A percentile compares a stretch with the other conserved stretches of the same genome.
Evolutionary conservation across 2,329 filamentous ascomycete species (phyloP).

Genomic region (Diaporthe sp.): DNA sequence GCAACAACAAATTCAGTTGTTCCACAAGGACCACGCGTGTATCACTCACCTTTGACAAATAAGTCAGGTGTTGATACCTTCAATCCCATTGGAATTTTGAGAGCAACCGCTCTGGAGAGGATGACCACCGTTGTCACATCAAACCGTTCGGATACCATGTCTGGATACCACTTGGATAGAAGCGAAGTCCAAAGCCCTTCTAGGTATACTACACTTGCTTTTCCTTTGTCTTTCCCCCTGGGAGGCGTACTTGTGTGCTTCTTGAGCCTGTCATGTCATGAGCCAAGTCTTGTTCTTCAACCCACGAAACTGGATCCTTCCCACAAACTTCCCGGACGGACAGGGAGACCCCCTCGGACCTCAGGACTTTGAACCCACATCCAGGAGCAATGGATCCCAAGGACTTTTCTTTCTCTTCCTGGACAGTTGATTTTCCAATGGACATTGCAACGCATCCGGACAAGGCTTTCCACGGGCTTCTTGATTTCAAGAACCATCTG

Average conservation of each 20-base stretch:
- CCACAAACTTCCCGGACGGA: neutral
- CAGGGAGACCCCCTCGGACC: neutral
- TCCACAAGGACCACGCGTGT: constrained; percentile 37
- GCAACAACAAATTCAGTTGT: constrained; percentile 39
- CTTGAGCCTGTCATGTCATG: constrained; percentile 44
- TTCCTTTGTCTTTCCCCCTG: constrained; percentile 62
- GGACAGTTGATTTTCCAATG: neutral
- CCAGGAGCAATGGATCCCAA: neutral
- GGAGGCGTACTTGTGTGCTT: constrained; percentile 54
- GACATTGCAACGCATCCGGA: neutral
- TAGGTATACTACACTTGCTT: constrained; percentile 70
- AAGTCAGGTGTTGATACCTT: constrained; percentile 38
- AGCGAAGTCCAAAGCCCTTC: constrained; percentile 72
- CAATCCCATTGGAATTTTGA: constrained; percentile 43
- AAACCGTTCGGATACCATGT: constrained; percentile 61
- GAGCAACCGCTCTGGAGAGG: constrained; percentile 54
- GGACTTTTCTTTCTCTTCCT: neutral
- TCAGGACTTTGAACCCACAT: constrained; percentile 3
- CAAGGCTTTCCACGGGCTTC: neutral
- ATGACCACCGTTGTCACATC: constrained; percentile 66
- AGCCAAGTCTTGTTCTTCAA: constrained; percentile 35
- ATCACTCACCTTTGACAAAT: constrained; percentile 36
- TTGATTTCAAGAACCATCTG: too few species aligned
- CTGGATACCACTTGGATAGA: constrained; percentile 68
- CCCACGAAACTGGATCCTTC: constrained; percentile 44